Percentiles rank a stretch among this genome's conserved stretches.
phyloP scores from a whole-genome alignment of 768 basidiomycete species.

The Termitomyces sp. region DNA sequence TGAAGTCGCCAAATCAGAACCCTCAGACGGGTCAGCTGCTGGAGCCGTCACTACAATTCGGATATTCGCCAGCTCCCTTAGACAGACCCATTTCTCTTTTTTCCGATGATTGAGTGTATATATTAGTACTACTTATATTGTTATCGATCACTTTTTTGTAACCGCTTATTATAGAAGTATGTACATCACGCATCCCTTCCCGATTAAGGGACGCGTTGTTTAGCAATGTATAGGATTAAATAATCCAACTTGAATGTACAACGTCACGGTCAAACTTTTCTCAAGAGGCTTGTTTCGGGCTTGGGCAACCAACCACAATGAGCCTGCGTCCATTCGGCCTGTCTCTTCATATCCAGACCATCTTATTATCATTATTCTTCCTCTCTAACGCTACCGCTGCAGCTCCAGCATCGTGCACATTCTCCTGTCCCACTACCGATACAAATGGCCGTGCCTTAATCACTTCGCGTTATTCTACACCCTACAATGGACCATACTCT shows the following conservation, averaged over 20 bases:
- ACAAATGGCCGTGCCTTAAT: constrained; percentile 11
- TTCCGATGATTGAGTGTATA: constrained; percentile 6
- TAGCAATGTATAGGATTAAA: not conserved
- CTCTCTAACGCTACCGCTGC: not conserved
- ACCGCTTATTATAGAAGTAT: not conserved
- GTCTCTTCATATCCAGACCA: not conserved
- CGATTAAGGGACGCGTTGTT: constrained; percentile 5
- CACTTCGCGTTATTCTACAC: constrained; percentile 7
- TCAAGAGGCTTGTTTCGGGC: no score
- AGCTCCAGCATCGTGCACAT: constrained; percentile 12
- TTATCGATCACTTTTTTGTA: not conserved
- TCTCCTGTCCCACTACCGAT: constrained; percentile 15
- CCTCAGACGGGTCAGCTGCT: not conserved
- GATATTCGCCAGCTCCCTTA: constrained; percentile 8
- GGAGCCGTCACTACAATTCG: not conserved
- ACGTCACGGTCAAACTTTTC: no score
- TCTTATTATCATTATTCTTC: not conserved
- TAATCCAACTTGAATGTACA: not conserved
- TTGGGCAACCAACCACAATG: not conserved
- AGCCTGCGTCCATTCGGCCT: not conserved
- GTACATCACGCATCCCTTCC: not conserved
- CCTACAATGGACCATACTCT: constrained; percentile 17
- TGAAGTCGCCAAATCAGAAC: not conserved
- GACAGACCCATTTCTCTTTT: constrained; percentile 9
- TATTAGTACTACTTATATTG: not conserved